These are phyloP conservation scores for Lichtheimia corymbifera DNA, from an alignment of 371 early-diverging fungal species.

Conservation along the genomic window DNA sequence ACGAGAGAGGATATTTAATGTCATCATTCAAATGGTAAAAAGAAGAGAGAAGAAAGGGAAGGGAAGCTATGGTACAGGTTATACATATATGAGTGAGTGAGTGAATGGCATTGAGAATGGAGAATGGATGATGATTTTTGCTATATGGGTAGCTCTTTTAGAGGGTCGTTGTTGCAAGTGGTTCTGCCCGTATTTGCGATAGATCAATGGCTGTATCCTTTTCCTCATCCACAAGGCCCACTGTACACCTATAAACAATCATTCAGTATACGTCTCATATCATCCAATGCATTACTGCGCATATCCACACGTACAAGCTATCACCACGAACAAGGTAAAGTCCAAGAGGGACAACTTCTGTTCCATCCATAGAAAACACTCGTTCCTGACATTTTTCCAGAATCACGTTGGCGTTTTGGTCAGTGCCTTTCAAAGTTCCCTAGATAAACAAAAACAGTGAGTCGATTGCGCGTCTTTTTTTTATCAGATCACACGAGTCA, in stretches of 20 bases:
- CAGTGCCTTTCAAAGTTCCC: constrained; percentile 79
- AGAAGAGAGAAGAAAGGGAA: too few relatives aligned
- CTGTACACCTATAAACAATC: constrained; percentile 31
- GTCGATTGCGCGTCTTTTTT: neutral
- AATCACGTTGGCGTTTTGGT: constrained; percentile 80
- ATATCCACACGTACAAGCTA: constrained; percentile 54
- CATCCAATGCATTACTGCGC: neutral
- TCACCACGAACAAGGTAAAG: constrained; percentile 82
- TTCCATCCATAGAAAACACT: constrained; percentile 73
- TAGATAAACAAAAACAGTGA: constrained; percentile 11
- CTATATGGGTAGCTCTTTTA: neutral
- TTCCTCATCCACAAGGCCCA: constrained; percentile 53
- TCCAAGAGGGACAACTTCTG: constrained; percentile 72
- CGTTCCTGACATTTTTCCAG: constrained; percentile 75
- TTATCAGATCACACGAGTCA: neutral
- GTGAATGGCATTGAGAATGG: neutral
- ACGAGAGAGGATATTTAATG: too few relatives aligned
- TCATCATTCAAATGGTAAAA: too few relatives aligned
- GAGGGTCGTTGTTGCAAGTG: constrained; percentile 19
- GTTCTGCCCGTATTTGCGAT: constrained; percentile 49
- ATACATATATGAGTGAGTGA: neutral
- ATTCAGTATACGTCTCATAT: neutral
- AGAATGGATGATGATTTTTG: neutral
- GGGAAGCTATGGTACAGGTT: neutral
- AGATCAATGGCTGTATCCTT: constrained; percentile 45